Evolutionary conservation across 164 flowering plant genomes (phyloP).

Genomic region (Tetrastigma voinierianum): DNA sequence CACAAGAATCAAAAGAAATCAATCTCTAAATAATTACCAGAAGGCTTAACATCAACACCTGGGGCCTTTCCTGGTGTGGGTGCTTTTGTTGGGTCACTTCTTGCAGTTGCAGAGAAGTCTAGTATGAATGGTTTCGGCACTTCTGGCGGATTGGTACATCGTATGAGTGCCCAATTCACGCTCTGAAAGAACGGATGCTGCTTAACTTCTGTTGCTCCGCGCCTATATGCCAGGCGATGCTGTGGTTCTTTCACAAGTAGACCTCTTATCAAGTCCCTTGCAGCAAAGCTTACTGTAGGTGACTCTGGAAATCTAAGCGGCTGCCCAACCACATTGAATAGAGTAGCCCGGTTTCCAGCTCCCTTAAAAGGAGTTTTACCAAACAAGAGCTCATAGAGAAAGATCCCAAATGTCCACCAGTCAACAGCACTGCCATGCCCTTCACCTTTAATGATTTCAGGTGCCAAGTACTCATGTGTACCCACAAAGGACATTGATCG

Average conservation of each 20-base stretch:
- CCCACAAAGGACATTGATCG: slow-evolving; percentile 97
- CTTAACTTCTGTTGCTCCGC: slow-evolving; percentile 87
- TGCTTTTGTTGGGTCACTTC: slow-evolving; percentile 22
- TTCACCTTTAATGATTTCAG: slow-evolving; percentile 90
- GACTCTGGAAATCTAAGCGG: slow-evolving; percentile 81
- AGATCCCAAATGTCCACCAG: slow-evolving; percentile 97
- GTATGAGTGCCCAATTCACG: slow-evolving; percentile 88
- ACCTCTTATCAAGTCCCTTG: slow-evolving; percentile 83
- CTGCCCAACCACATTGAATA: slow-evolving; percentile 86
- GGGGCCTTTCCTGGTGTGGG: slow-evolving; percentile 26
- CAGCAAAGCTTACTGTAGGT: slow-evolving; percentile 87
- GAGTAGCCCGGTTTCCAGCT: slow-evolving; percentile 71
- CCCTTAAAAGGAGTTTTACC: slow-evolving; percentile 95
- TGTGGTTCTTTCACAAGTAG: slow-evolving; percentile 89
- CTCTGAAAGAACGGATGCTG: slow-evolving; percentile 92
- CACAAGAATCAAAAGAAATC: slow-evolving; percentile 67
- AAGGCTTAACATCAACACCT: slow-evolving; percentile 66
- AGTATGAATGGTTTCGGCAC: slow-evolving; percentile 52
- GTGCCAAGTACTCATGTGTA: slow-evolving; percentile 91
- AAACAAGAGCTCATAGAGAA: slow-evolving; percentile 81
- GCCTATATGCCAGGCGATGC: slow-evolving; percentile 82
- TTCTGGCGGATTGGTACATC: slow-evolving; percentile 84
- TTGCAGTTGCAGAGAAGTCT: slow-evolving; percentile 21
- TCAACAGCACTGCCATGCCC: slow-evolving; percentile 98
- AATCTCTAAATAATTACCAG: slow-evolving; percentile 79